phyloP scores from a whole-genome alignment of 169 alveolate species.

The Cardiosporidium cionae region DNA sequence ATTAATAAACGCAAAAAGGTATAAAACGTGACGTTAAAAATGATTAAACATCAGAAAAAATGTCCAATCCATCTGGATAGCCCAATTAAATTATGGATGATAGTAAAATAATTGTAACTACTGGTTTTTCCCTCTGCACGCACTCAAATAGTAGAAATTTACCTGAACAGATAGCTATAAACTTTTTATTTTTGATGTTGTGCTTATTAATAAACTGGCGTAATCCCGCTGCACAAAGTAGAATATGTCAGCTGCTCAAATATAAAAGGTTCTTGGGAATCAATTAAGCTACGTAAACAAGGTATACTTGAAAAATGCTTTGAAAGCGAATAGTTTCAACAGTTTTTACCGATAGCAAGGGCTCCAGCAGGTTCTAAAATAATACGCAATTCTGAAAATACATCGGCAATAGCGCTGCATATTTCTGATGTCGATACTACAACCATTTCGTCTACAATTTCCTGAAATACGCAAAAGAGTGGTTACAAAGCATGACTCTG shows the following conservation, averaged over 20 bases:
- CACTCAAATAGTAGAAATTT: no score
- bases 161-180: not conserved
- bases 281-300: no score
- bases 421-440: conserved; percentile 32
- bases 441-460: conserved; percentile 25
- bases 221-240: conserved; percentile 1
- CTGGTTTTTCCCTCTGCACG: no score
- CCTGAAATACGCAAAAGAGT: not conserved
- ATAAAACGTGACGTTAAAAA: not conserved
- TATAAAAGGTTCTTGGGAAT: no score
- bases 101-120: no score
- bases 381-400: conserved; percentile 27
- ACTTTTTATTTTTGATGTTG: not conserved
- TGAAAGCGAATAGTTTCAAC: no score
- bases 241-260: no score
- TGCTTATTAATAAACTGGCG: not conserved
- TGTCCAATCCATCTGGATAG: no score
- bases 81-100: no score
- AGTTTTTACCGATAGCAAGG: no score
- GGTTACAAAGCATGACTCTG: not conserved
- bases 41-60: not conserved
- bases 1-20: not conserved
- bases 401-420: conserved; percentile 34
- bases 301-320: no score
- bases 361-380: conserved; percentile 43